Percentiles rank a stretch among this genome's conserved stretches.
These are phyloP conservation scores for Populus tomentosa DNA, from an alignment of 441 rosid genomes.

Conservation along the genomic window DNA sequence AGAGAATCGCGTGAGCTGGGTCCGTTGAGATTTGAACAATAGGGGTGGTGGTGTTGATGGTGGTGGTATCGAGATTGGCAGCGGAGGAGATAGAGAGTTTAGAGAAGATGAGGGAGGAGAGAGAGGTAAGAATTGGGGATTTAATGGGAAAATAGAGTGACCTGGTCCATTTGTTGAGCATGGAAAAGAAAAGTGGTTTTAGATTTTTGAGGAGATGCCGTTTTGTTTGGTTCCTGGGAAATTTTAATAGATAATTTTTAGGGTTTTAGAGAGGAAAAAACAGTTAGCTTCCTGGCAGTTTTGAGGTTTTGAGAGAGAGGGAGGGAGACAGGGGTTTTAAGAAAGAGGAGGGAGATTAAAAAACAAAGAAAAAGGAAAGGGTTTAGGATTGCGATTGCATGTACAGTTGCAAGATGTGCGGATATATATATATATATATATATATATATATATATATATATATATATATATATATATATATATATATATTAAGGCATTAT, in stretches of 20 bases:
- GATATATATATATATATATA: no score
- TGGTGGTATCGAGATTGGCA: constrained; percentile 21
- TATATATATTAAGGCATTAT: no score
- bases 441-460: no score
- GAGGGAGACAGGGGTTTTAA: background rate
- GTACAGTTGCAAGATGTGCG: no score
- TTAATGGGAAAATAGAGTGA: constrained; percentile 25
- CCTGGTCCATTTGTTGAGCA: constrained; percentile 46
- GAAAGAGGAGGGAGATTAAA: background rate
- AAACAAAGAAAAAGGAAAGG: no score
- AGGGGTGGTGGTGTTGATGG: constrained; percentile 17
- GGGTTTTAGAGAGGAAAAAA: constrained; percentile 2
- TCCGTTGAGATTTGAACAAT: constrained; percentile 14
- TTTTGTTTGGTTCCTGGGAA: constrained; percentile 11
- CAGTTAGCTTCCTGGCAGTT: constrained; percentile 7
- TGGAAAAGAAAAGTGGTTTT: constrained; percentile 17
- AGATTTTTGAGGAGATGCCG: constrained; percentile 6
- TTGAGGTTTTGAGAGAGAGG: background rate
- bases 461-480: no score
- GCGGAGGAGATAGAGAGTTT: constrained; percentile 38
- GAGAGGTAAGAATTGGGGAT: constrained; percentile 25
- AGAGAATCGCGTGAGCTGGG: constrained; percentile 37
- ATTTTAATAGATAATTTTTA: background rate
- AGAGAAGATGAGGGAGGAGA: constrained; percentile 29
- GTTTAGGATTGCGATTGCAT: no score